Percentiles rank a stretch among this genome's conserved stretches.
Evolutionary conservation across 179 eudicot species (phyloP).

Genomic region (Amaranthus tricolor): DNA sequence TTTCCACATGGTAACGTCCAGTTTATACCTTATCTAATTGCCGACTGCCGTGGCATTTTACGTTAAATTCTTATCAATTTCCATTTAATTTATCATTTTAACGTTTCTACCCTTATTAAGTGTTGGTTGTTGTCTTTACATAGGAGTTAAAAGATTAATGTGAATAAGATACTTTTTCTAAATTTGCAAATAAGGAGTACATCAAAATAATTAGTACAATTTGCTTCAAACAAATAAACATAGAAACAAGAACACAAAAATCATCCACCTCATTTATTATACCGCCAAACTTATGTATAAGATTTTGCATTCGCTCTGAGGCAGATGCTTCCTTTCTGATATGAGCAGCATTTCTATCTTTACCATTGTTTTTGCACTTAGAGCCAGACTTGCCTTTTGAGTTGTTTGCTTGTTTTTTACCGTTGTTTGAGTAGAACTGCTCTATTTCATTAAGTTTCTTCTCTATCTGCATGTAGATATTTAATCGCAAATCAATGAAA

Average conservation of each 20-base stretch:
- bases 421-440: constrained; percentile 51
- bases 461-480: constrained; percentile 62
- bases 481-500: neutral
- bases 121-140: too few species aligned
- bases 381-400: constrained; percentile 55
- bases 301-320: constrained; percentile 82
- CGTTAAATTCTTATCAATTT: too few species aligned
- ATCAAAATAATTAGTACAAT: too few species aligned
- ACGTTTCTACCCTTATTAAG: too few species aligned
- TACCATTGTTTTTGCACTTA: constrained; percentile 76
- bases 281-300: constrained; percentile 67
- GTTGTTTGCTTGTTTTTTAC: constrained; percentile 45
- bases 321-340: constrained; percentile 61
- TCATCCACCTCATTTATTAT: constrained; percentile 56
- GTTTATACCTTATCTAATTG: too few species aligned
- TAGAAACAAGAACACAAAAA: too few species aligned
- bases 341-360: constrained; percentile 31
- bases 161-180: neutral
- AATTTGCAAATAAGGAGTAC: neutral
- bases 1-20: too few species aligned
- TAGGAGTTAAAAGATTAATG: neutral
- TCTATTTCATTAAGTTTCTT: constrained; percentile 63
- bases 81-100: too few species aligned
- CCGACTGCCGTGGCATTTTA: too few species aligned
- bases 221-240: neutral